Conservation (phyloP, 2,329 filamentous ascomycete genomes). For the Nannizzia gypsea region DNA sequence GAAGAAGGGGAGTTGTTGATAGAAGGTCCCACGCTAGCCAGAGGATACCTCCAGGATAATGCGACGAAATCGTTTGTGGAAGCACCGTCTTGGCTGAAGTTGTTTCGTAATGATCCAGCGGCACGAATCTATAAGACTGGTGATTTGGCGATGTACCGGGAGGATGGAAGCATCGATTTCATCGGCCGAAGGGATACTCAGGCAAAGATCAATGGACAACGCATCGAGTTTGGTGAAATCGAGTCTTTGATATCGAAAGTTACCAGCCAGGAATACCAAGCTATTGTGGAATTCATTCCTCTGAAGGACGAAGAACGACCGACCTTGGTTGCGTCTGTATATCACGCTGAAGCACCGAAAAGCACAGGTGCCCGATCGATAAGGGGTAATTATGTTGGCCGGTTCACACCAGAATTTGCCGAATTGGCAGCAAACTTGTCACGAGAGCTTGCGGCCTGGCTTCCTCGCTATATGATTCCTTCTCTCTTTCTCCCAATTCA, state of each 20-base stretch:
- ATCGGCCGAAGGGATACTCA: conserved; percentile 7
- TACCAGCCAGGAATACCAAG: too few species aligned
- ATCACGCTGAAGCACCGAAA: too few species aligned
- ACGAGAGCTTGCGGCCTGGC: not conserved
- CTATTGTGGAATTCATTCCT: too few species aligned
- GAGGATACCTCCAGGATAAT: conserved; percentile 26
- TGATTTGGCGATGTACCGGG: conserved; percentile 18
- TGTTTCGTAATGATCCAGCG: conserved; percentile 19
- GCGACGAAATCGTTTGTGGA: conserved; percentile 20
- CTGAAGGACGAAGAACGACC: too few species aligned
- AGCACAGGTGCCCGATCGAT: too few species aligned
- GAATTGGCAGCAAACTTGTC: too few species aligned
- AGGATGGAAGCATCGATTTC: conserved; percentile 13
- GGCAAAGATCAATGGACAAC: conserved; percentile 4
- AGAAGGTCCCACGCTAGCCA: conserved; percentile 24
- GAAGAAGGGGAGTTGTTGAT: conserved; percentile 22
- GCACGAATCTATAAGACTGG: conserved; percentile 25
- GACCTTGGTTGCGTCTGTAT: too few species aligned
- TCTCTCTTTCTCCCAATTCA: conserved; percentile 24
- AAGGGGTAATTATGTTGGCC: too few species aligned
- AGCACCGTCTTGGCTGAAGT: conserved; percentile 14
- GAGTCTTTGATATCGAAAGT: not conserved
- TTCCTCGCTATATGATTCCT: conserved; percentile 10
- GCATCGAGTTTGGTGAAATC: conserved; percentile 8
- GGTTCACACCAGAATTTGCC: too few species aligned